phyloP scores from a whole-genome alignment of 495 filamentous ascomycete genomes.

The Tuber melanosporum region DNA sequence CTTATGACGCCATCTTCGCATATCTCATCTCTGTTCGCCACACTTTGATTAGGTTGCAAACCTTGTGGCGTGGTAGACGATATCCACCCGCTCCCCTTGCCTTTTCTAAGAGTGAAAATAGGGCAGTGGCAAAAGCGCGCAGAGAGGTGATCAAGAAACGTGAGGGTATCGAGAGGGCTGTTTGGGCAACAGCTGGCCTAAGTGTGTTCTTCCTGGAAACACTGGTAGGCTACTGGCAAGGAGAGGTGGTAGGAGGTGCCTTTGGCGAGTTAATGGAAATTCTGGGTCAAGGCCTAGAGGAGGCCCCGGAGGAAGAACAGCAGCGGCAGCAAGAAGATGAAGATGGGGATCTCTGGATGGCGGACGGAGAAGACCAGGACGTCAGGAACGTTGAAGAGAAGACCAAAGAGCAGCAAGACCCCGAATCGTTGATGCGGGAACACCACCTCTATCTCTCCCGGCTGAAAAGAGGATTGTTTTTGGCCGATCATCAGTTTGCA shows the following conservation, averaged over 20 bases:
- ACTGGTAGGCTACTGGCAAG: constrained; percentile 77
- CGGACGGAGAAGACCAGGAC: neutral
- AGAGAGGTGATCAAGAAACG: constrained; percentile 56
- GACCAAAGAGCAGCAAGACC: constrained; percentile 57
- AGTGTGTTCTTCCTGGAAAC: constrained; percentile 83
- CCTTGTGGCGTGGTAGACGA: constrained; percentile 76
- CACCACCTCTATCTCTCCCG: constrained; percentile 68
- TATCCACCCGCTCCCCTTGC: constrained; percentile 61
- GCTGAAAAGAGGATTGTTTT: constrained; percentile 61
- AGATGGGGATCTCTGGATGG: constrained; percentile 6
- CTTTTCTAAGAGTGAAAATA: constrained; percentile 47
- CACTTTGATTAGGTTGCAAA: constrained; percentile 70
- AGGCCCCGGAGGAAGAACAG: constrained; percentile 45
- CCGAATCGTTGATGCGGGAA: constrained; percentile 71
- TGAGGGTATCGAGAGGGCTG: constrained; percentile 59
- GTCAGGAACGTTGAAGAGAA: neutral
- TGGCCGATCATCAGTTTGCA: constrained; percentile 64
- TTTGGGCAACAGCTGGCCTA: constrained; percentile 81
- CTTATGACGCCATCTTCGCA: constrained; percentile 74
- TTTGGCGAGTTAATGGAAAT: constrained; percentile 42
- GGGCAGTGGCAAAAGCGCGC: constrained; percentile 51
- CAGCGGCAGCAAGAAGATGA: constrained; percentile 12
- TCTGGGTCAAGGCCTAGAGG: constrained; percentile 54
- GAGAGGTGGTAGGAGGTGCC: constrained; percentile 73
- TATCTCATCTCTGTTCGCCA: constrained; percentile 79